Conservation (phyloP, 176 grass and related monocot species). For the Zizania latifolia region DNA sequence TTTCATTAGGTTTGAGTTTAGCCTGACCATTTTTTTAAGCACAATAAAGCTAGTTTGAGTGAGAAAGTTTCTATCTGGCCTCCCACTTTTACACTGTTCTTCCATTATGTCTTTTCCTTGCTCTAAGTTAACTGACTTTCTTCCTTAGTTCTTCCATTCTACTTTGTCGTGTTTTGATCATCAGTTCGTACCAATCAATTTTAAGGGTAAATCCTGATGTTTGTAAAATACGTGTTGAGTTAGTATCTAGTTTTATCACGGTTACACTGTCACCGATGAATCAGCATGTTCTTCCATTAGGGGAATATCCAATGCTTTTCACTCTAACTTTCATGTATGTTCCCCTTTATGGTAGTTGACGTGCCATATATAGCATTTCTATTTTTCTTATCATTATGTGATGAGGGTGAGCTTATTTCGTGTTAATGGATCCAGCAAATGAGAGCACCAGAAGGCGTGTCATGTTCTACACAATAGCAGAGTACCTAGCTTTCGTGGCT, state of each 20-base stretch:
- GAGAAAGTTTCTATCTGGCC: not conserved
- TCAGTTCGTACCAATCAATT: not conserved
- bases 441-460: conserved; percentile 94
- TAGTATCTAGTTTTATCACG: not conserved
- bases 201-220: not conserved
- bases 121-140: not conserved
- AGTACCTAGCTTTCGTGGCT: conserved; percentile 70
- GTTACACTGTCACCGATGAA: not conserved
- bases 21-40: not conserved
- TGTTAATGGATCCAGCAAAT: conserved; percentile 63
- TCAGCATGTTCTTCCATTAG: not conserved
- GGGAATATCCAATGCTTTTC: too few species aligned
- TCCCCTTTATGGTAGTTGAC: not conserved
- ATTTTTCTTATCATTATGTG: not conserved
- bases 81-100: not conserved
- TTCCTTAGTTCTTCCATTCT: not conserved
- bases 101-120: not conserved
- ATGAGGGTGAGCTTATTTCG: not conserved
- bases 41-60: not conserved
- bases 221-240: not conserved
- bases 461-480: conserved; percentile 70
- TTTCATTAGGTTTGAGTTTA: conserved; percentile 1
- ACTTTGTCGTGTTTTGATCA: not conserved
- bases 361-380: not conserved
- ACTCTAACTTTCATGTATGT: too few species aligned